Percentiles rank a stretch among this genome's conserved stretches.
phyloP scores from a whole-genome alignment of 108 stramenopile species.

The Cyclostephanos tholiformis region DNA sequence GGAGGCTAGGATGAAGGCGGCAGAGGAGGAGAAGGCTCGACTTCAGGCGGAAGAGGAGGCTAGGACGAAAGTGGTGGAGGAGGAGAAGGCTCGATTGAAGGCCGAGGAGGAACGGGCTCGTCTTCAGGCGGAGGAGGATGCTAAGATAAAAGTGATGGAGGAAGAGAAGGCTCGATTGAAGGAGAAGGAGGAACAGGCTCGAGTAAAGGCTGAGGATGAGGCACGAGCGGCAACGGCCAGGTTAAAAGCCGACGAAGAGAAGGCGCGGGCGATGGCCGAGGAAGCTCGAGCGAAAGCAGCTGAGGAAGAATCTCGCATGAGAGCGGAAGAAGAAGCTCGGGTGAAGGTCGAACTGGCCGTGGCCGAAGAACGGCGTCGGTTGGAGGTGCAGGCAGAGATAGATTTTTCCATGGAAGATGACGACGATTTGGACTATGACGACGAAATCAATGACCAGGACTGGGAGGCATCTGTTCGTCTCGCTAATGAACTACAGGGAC shows the following conservation, averaged over 20 bases:
- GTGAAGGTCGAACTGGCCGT: neutral
- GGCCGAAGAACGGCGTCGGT: constrained; percentile 7
- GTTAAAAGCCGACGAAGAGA: constrained; percentile 26
- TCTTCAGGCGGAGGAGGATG: constrained; percentile 9
- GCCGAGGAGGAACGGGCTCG: constrained; percentile 32
- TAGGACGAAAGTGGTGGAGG: neutral
- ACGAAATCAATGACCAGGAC: constrained; percentile 33
- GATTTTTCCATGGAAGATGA: constrained; percentile 28
- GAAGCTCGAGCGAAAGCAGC: constrained; percentile 10
- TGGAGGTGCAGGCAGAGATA: constrained; percentile 18
- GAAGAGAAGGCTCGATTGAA: constrained; percentile 4
- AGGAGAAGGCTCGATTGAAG: constrained; percentile 11
- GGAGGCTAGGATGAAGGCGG: constrained; percentile 7
- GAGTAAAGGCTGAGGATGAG: constrained; percentile 10
- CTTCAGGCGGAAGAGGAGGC: constrained; percentile 18
- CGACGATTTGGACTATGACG: constrained; percentile 35
- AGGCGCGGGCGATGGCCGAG: constrained; percentile 18
- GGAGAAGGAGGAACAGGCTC: constrained; percentile 38
- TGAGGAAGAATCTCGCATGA: constrained; percentile 28
- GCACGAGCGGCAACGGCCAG: neutral
- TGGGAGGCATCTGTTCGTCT: constrained; percentile 47
- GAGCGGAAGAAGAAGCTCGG: neutral
- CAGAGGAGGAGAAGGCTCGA: constrained; percentile 17
- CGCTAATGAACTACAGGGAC: constrained; percentile 42
- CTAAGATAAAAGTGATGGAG: constrained; percentile 1